Base-by-base conservation (phyloP, 805 yeast species). In the Metschnikowia sp. region DNA sequence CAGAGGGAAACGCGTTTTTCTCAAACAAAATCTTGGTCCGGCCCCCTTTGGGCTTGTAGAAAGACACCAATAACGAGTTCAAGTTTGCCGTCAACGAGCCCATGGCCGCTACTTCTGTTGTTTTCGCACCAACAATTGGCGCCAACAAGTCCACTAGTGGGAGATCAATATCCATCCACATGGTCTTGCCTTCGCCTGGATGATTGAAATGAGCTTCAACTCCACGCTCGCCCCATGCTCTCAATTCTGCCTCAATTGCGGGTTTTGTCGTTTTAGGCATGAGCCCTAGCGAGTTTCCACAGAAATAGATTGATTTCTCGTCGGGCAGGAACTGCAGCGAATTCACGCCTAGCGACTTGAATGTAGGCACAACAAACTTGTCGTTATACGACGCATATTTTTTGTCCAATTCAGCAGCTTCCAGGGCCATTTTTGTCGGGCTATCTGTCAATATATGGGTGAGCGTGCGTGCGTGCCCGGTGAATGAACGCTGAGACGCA, bases 241-340 rank as follows among this genome's bases (percentile, higher is more conserved):
- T 78, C 41, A 91, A 69, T 64, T 91, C 97, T 36, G 70, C 75
- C 41, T 66, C 65, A 12, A 91, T 69, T 12, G 86, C 86, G 7
- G 54, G 52, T 32, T 78, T 70, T 0, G 91, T 83, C 8, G 70
- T 60, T 42, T 66, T 70, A 0, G 98, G 97, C 91, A 89, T 86
- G 49, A 91, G 68, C 0, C 98, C 98, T 7, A 91, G 78, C n/a
- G 96, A 88, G 69, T 91, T 92, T 2, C 98, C 98, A 66, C 96
- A 89, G 40, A 91, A 71, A 61, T 91, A 92, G 19, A 77, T 71
- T 10, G 78, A 70, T 8, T 55, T 47, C 32, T 58, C 50, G 15
- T 48, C 46, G 8, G 55, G 54, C 18, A 40, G 39, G 33, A 50
- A 53, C 9, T 42, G 37, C 36, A 52, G 39, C 33, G 60, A 57